Evolutionary conservation across 2,329 filamentous ascomycete genomes (phyloP).

Genomic region (Rhytidhysteron rufulum): DNA sequence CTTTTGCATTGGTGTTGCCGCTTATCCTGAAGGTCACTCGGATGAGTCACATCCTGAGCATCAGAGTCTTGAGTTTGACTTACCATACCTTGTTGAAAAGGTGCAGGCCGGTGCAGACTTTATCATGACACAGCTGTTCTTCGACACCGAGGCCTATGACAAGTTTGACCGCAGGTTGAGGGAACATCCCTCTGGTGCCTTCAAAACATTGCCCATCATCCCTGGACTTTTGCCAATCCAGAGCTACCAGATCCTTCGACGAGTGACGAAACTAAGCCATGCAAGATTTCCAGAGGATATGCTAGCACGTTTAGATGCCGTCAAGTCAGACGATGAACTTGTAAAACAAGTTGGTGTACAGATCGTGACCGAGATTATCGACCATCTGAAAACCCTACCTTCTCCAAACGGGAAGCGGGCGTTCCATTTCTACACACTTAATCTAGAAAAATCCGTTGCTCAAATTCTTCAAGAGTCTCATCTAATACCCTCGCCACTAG

Average conservation of each 20-base stretch:
- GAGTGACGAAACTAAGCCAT: constrained; percentile 92
- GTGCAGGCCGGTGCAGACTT: constrained; percentile 90
- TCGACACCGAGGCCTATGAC: constrained; percentile 79
- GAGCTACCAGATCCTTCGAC: constrained; percentile 90
- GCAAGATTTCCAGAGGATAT: constrained; percentile 72
- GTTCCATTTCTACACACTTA: constrained; percentile 97
- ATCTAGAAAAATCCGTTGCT: constrained; percentile 91
- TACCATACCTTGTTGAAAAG: constrained; percentile 89
- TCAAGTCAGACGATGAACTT: constrained; percentile 75
- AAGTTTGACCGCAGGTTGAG: constrained; percentile 73
- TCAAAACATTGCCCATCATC: constrained; percentile 84
- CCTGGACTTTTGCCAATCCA: constrained; percentile 97
- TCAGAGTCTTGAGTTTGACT: constrained; percentile 61
- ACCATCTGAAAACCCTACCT: constrained; percentile 66
- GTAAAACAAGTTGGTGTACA: constrained; percentile 78
- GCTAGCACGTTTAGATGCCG: constrained; percentile 65
- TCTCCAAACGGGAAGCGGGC: constrained; percentile 50
- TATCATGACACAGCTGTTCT: constrained; percentile 98
- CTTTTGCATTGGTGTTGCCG: constrained; percentile 92
- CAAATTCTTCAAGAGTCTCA: constrained; percentile 83
- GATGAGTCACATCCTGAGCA: constrained; percentile 86
- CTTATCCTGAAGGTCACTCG: constrained; percentile 92
- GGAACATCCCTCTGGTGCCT: constrained; percentile 76
- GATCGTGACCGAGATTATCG: constrained; percentile 79
- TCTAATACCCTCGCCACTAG: constrained; percentile 63